These are phyloP conservation scores for Penicillium samsonianum DNA, from an alignment of 495 filamentous ascomycete genomes.

Conservation along the genomic window DNA sequence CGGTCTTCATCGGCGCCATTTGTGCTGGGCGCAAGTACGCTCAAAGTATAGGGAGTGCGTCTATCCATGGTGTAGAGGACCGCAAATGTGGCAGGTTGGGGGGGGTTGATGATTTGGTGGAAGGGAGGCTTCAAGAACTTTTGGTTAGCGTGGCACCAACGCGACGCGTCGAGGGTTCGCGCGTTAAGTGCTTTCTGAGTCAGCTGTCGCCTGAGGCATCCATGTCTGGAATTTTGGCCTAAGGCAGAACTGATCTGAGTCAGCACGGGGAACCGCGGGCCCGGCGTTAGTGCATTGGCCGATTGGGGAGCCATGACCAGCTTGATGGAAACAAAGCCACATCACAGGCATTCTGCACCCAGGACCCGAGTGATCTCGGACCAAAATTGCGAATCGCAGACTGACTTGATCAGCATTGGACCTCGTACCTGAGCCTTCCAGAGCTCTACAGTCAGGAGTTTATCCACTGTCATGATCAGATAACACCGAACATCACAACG, in stretches of 20 bases:
- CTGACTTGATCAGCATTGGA: conserved; percentile 1
- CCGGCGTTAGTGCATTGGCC: conserved; percentile 30
- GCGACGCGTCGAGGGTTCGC: conserved; percentile 37
- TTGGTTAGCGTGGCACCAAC: conserved; percentile 29
- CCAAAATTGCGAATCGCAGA: conserved; percentile 6
- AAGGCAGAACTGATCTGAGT: conserved; percentile 16
- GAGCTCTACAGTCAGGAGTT: conserved; percentile 3
- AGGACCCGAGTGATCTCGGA: conserved; percentile 6
- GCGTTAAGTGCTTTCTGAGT: conserved; percentile 51
- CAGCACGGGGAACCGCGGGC: not conserved
- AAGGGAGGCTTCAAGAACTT: conserved; percentile 34
- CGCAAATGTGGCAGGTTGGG: conserved; percentile 25
- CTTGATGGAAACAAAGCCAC: conserved; percentile 28
- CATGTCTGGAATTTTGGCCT: not conserved
- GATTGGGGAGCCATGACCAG: conserved; percentile 37
- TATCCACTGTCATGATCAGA: conserved; percentile 48
- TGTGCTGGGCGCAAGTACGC: conserved; percentile 71
- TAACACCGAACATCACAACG: conserved; percentile 36
- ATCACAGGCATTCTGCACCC: conserved; percentile 13
- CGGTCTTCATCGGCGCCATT: conserved; percentile 61
- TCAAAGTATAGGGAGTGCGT: conserved; percentile 79
- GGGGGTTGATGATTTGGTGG: conserved; percentile 17
- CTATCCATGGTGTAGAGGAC: conserved; percentile 69
- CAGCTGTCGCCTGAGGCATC: not conserved
- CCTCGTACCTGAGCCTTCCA: conserved; percentile 3